Percentiles rank a stretch among this genome's conserved stretches.
Evolutionary conservation across 768 basidiomycete species (phyloP).

Genomic region (Boletus reticuloceps): DNA sequence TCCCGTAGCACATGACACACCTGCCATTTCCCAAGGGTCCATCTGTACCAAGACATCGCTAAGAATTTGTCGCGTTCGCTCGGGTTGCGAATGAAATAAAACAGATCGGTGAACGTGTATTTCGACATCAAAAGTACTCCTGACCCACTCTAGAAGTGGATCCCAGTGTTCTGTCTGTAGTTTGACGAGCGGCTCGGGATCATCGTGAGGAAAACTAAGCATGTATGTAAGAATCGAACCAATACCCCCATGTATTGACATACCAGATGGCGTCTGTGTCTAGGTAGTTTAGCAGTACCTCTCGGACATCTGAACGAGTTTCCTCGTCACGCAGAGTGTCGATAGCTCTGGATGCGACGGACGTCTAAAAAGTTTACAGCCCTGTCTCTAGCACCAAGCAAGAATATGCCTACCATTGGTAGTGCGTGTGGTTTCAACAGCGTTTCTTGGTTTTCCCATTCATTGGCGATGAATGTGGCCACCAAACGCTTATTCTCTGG

Average conservation of each 20-base stretch:
- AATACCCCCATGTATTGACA: slow-evolving; percentile 11
- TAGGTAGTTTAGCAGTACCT: slow-evolving; percentile 75
- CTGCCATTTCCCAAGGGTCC: slow-evolving; percentile 86
- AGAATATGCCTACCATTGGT: slow-evolving; percentile 64
- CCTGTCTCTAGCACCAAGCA: background rate
- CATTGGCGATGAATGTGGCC: slow-evolving; percentile 85
- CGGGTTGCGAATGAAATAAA: slow-evolving; percentile 65
- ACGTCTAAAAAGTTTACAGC: slow-evolving; percentile 59
- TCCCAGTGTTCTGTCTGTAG: slow-evolving; percentile 87
- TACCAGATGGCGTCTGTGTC: slow-evolving; percentile 95
- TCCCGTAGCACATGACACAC: slow-evolving; percentile 41
- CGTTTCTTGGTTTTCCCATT: slow-evolving; percentile 93
- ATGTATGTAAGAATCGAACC: background rate
- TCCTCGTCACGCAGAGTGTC: slow-evolving; percentile 65
- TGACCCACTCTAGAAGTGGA: slow-evolving; percentile 80
- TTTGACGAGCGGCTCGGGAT: slow-evolving; percentile 69
- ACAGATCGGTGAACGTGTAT: slow-evolving; percentile 72
- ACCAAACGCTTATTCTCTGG: slow-evolving; percentile 68
- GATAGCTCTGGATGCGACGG: slow-evolving; percentile 84
- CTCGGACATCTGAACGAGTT: slow-evolving; percentile 60
- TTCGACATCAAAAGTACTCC: slow-evolving; percentile 61
- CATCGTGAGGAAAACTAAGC: slow-evolving; percentile 76
- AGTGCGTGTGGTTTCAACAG: slow-evolving; percentile 87
- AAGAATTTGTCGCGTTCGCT: slow-evolving; percentile 63
- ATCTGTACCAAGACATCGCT: slow-evolving; percentile 55